Evolutionary conservation across 2,329 filamentous ascomycete species (phyloP).

Genomic region (Monosporascus sp.): DNA sequence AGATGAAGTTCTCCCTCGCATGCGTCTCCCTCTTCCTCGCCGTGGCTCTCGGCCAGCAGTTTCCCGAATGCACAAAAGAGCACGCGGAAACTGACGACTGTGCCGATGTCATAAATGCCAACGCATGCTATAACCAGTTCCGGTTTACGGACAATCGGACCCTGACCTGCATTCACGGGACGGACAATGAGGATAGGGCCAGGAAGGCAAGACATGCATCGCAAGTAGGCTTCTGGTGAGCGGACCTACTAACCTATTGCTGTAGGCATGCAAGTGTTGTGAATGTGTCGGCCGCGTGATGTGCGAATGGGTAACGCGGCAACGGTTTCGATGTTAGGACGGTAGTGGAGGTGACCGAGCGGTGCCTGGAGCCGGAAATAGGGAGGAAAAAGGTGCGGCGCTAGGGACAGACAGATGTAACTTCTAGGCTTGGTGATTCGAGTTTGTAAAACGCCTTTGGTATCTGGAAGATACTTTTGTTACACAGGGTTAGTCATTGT

Average conservation of each 20-base stretch:
- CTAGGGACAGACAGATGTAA: no score
- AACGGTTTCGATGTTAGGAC: slow-evolving; percentile 17
- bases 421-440: no score
- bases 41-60: slow-evolving; percentile 17
- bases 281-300: slow-evolving; percentile 28
- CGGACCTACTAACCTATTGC: neutral
- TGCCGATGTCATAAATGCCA: slow-evolving; percentile 33
- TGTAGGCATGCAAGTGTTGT: slow-evolving; percentile 32
- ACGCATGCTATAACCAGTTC: slow-evolving; percentile 35
- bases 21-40: slow-evolving; percentile 17
- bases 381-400: no score
- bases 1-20: slow-evolving; percentile 16
- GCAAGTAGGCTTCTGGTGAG: neutral
- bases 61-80: slow-evolving; percentile 27
- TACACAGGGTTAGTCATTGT: no score
- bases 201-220: slow-evolving; percentile 21
- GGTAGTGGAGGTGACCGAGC: neutral
- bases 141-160: slow-evolving; percentile 28
- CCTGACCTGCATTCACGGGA: slow-evolving; percentile 30
- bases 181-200: slow-evolving; percentile 24
- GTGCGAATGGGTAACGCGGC: slow-evolving; percentile 30
- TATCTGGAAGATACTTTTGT: no score
- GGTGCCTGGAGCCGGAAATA: no score
- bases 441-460: no score
- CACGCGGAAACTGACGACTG: slow-evolving; percentile 31